phyloP scores from a whole-genome alignment of 2,329 filamentous ascomycete genomes.

The Fusarium armeniacum region DNA sequence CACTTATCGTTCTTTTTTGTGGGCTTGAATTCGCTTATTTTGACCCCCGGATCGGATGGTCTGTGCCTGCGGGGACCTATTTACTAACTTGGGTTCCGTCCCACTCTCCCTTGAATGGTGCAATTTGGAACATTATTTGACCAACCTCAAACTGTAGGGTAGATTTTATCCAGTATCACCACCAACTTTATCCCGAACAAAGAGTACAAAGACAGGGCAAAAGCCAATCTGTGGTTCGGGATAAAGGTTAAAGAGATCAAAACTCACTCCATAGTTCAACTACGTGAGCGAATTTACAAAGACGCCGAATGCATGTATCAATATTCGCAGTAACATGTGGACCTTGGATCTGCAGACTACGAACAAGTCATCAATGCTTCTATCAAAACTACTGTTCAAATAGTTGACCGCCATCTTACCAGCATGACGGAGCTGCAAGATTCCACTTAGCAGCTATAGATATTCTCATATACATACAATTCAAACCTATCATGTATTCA shows the following conservation, averaged over 20 bases:
- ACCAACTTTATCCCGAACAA: background rate
- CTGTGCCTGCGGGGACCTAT: slow-evolving; percentile 32
- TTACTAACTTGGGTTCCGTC: background rate
- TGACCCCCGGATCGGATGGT: slow-evolving; percentile 39
- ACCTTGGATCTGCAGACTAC: background rate
- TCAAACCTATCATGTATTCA: background rate
- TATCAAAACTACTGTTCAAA: background rate
- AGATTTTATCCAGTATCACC: background rate
- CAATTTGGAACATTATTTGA: background rate
- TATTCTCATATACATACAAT: background rate
- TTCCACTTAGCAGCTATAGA: slow-evolving; percentile 4
- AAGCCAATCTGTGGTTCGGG: too few species aligned
- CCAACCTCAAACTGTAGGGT: slow-evolving; percentile 9
- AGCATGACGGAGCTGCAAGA: background rate
- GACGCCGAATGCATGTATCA: background rate
- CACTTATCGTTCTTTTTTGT: slow-evolving; percentile 37
- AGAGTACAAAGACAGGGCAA: too few species aligned
- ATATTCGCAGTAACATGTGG: background rate
- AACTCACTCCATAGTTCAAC: background rate
- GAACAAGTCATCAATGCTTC: slow-evolving; percentile 3
- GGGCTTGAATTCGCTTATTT: slow-evolving; percentile 39
- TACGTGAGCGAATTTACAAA: background rate
- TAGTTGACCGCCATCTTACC: slow-evolving; percentile 5
- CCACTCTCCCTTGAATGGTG: slow-evolving; percentile 30
- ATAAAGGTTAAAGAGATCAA: background rate